phyloP scores from a whole-genome alignment of 1,139 yeast genomes.

The Zygoascus sp. region DNA sequence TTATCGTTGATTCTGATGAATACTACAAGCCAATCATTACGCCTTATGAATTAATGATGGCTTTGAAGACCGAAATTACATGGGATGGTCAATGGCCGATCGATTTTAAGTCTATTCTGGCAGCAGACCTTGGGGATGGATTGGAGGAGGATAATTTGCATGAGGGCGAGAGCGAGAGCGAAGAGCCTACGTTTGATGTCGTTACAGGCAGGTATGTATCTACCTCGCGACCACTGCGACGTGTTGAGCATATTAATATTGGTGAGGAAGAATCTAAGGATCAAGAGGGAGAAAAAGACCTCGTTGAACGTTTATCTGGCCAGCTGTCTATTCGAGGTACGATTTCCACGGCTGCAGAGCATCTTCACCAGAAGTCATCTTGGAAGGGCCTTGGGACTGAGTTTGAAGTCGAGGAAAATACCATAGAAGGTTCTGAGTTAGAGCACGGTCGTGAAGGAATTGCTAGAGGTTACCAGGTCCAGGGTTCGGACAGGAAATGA shows the following conservation, averaged over 20 bases:
- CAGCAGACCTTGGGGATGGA: constrained; percentile 23
- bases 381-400: constrained; percentile 97
- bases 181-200: constrained; percentile 79
- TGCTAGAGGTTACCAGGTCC: constrained; percentile 72
- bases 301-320: constrained; percentile 57
- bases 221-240: constrained; percentile 68
- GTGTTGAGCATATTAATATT: constrained; percentile 59
- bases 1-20: constrained; percentile 72
- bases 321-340: constrained; percentile 68
- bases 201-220: constrained; percentile 75
- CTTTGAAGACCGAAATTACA: constrained; percentile 64
- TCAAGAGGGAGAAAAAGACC: constrained; percentile 34
- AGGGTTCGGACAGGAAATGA: constrained; percentile 19
- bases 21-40: constrained; percentile 89
- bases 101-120: constrained; percentile 57
- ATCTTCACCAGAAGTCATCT: constrained; percentile 56
- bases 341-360: constrained; percentile 82
- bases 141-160: not conserved
- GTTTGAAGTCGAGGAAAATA: constrained; percentile 41
- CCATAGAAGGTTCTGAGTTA: constrained; percentile 47
- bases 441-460: constrained; percentile 84
- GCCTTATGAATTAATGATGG: constrained; percentile 83
- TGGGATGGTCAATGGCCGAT: constrained; percentile 96
- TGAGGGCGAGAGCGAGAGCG: constrained; percentile 45
- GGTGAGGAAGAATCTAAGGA: constrained; percentile 29